These are phyloP conservation scores for Phytophthora sojae DNA, from an alignment of 352 stramenopile genomes.

Conservation along the genomic window DNA sequence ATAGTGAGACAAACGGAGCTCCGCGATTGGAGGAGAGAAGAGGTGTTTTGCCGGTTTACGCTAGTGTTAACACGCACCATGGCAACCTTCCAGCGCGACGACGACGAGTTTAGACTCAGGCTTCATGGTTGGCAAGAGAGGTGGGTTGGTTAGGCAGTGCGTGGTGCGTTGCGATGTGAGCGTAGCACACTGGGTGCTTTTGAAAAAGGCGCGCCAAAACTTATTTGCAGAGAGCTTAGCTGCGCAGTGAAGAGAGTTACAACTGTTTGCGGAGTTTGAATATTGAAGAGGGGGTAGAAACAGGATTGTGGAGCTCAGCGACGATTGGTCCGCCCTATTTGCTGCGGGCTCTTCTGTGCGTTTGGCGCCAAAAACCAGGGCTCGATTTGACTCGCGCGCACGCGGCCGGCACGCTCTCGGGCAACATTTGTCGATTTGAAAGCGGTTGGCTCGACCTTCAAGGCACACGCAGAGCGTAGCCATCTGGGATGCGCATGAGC, in stretches of 20 bases:
- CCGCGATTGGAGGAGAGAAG: neutral
- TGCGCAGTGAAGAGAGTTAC: neutral
- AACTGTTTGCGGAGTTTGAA: slow-evolving; percentile 7
- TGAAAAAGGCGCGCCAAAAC: slow-evolving; percentile 31
- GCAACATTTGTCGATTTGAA: slow-evolving; percentile 12
- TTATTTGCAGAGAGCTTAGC: slow-evolving; percentile 8
- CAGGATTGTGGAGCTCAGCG: neutral
- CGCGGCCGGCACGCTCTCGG: slow-evolving; percentile 15
- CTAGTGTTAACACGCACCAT: slow-evolving; percentile 42
- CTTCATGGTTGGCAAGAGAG: slow-evolving; percentile 30
- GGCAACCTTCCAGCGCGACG: slow-evolving; percentile 89
- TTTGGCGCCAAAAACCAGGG: slow-evolving; percentile 37
- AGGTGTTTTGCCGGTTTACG: neutral
- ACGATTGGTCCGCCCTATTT: slow-evolving; percentile 20
- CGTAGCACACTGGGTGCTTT: slow-evolving; percentile 1
- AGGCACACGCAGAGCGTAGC: slow-evolving; percentile 10
- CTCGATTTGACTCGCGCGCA: slow-evolving; percentile 6
- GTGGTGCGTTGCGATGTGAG: slow-evolving; percentile 18
- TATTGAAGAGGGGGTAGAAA: neutral
- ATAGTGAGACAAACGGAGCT: slow-evolving; percentile 2
- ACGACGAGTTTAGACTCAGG: slow-evolving; percentile 76
- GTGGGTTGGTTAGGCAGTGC: neutral
- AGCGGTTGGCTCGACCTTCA: slow-evolving; percentile 11
- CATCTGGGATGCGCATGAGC: slow-evolving; percentile 11
- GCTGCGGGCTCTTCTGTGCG: slow-evolving; percentile 2